A percentile compares a stretch with the other conserved stretches of the same genome.
These are phyloP conservation scores for Paraphaeosphaeria sporulosa DNA, from an alignment of 2,329 filamentous ascomycete species.

Conservation along the genomic window DNA sequence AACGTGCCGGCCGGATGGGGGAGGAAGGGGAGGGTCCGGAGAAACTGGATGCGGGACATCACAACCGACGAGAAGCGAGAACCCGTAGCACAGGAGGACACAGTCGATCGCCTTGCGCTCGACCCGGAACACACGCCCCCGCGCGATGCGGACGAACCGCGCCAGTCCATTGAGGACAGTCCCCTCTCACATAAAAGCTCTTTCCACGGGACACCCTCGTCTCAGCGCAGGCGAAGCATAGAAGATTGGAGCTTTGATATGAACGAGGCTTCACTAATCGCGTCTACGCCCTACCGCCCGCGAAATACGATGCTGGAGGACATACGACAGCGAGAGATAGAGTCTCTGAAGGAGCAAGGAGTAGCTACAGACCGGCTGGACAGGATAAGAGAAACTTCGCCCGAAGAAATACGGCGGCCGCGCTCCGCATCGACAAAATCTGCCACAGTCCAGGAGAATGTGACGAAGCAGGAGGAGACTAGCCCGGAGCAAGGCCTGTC, in stretches of 20 bases:
- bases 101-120: conserved; percentile 16
- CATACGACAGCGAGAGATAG: conserved; percentile 53
- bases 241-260: conserved; percentile 54
- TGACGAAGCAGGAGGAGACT: conserved; percentile 14
- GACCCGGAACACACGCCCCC: conserved; percentile 21
- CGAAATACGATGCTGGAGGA: conserved; percentile 53
- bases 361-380: conserved; percentile 41
- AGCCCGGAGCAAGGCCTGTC: conserved; percentile 17
- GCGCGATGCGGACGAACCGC: conserved; percentile 44
- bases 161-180: conserved; percentile 53
- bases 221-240: conserved; percentile 25
- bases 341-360: conserved; percentile 46
- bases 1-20: conserved; percentile 58
- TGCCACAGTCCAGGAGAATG: conserved; percentile 17
- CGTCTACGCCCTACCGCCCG: conserved; percentile 56
- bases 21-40: conserved; percentile 51
- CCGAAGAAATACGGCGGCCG: conserved; percentile 31
- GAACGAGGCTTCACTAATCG: conserved; percentile 55
- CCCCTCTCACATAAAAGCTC: conserved; percentile 50
- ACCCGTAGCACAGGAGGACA: conserved; percentile 29
- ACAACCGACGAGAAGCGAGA: conserved; percentile 34
- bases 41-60: conserved; percentile 54
- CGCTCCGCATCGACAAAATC: conserved; percentile 23
- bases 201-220: conserved; percentile 34
- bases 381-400: conserved; percentile 40